Percentiles rank a stretch among this genome's conserved stretches.
These are phyloP conservation scores for Trichaptum fuscoviolaceum DNA, from an alignment of 768 basidiomycete genomes.

Conservation along the genomic window DNA sequence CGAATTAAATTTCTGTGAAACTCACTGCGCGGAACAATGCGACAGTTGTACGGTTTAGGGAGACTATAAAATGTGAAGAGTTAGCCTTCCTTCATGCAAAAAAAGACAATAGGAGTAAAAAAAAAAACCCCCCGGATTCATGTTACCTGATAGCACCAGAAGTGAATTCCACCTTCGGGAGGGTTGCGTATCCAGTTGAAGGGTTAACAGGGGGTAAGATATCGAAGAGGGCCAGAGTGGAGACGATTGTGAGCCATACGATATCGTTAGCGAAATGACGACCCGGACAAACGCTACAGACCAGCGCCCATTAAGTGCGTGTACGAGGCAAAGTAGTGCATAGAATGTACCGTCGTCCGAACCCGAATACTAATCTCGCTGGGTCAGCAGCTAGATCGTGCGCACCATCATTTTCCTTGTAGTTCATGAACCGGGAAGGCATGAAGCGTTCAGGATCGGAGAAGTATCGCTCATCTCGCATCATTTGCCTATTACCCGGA, in stretches of 20 bases:
- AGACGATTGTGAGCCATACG: conserved; percentile 38
- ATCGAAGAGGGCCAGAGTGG: conserved; percentile 33
- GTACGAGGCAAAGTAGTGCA: background rate
- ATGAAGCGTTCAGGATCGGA: conserved; percentile 47
- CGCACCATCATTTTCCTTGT: background rate
- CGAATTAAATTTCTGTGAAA: background rate
- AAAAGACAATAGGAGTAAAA: background rate
- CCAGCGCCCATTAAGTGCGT: conserved; percentile 17
- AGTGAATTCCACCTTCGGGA: conserved; percentile 30
- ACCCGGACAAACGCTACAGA: conserved; percentile 33
- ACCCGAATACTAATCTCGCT: conserved; percentile 34
- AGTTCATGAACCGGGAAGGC: conserved; percentile 47
- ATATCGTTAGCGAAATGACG: conserved; percentile 38
- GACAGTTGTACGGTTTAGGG: background rate
- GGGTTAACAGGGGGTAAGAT: conserved; percentile 32
- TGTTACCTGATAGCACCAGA: conserved; percentile 11
- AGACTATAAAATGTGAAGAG: background rate
- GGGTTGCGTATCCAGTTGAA: conserved; percentile 28
- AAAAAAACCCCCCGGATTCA: background rate
- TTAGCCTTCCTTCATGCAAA: background rate
- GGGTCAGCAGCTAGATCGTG: conserved; percentile 22
- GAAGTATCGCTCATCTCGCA: conserved; percentile 24
- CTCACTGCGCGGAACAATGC: background rate
- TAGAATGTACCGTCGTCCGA: conserved; percentile 25
- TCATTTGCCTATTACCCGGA: conserved; percentile 9